These are phyloP conservation scores for Camellia sinensis DNA, from an alignment of 148 eudicot genomes.

Conservation along the genomic window DNA sequence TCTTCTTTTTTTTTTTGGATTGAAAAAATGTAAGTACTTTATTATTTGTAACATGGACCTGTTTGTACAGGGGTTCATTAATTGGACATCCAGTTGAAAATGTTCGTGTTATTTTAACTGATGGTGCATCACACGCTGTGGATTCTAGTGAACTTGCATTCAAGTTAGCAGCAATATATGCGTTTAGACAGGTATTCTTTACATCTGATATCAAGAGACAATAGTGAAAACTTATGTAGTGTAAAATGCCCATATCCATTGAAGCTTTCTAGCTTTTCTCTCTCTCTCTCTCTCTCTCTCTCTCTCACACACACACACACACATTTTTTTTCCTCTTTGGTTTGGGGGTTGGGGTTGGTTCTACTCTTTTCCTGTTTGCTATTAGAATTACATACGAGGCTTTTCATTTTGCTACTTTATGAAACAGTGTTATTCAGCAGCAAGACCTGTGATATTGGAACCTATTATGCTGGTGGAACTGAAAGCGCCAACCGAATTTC, in stretches of 20 bases:
- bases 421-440: constrained; percentile 72
- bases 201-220: constrained; percentile 7
- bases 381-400: background rate
- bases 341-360: background rate
- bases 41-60: constrained; percentile 12
- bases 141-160: constrained; percentile 99
- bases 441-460: constrained; percentile 89
- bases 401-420: constrained; percentile 2
- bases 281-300: background rate
- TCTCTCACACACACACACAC: no score
- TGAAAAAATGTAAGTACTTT: background rate
- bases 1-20: background rate
- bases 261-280: background rate
- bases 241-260: background rate
- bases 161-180: constrained; percentile 90
- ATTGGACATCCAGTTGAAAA: constrained; percentile 97
- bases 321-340: background rate
- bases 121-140: constrained; percentile 94
- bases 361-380: background rate
- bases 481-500: constrained; percentile 87
- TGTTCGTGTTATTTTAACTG: constrained; percentile 71
- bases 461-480: constrained; percentile 96
- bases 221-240: background rate
- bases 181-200: constrained; percentile 85
- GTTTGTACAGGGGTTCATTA: constrained; percentile 69